A percentile compares a stretch with the other conserved stretches of the same genome.
phyloP scores from a whole-genome alignment of 208 protist species.

The Crithidia sp. region DNA sequence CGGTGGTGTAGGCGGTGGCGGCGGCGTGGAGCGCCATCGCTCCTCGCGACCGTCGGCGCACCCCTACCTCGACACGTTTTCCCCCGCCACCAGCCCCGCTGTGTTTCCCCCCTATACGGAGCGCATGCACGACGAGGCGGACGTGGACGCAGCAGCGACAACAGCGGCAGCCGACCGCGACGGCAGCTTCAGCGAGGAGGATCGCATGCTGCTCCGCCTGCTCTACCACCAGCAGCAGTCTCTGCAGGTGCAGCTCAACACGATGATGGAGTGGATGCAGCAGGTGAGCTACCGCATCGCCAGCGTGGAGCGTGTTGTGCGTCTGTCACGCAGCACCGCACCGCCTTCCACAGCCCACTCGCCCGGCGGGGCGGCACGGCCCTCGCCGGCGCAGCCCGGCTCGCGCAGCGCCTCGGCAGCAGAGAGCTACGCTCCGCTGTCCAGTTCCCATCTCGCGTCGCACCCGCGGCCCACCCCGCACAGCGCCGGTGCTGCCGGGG shows the following conservation, averaged over 20 bases:
- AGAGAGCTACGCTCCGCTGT: constrained; percentile 12
- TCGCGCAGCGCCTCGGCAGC: constrained; percentile 13
- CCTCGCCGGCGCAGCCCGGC: constrained; percentile 1
- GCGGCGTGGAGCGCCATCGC: constrained; percentile 9
- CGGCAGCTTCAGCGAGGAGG: constrained; percentile 55
- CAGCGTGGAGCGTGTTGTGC: constrained; percentile 23
- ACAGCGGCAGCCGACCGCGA: background rate
- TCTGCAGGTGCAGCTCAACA: constrained; percentile 83
- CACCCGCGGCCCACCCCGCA: background rate
- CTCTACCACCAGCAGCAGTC: constrained; percentile 87
- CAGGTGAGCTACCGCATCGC: constrained; percentile 51
- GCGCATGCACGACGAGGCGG: background rate
- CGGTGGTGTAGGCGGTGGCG: constrained; percentile 8
- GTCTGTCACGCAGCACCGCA: constrained; percentile 15
- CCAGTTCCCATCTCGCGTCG: background rate
- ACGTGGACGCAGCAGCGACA: background rate
- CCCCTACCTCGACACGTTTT: constrained; percentile 22
- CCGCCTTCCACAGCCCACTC: background rate
- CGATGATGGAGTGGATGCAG: constrained; percentile 71
- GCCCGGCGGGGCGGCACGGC: background rate
- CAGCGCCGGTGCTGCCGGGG: too few relatives aligned
- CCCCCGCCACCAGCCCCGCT: background rate
- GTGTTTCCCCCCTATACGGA: constrained; percentile 8
- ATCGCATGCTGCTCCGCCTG: constrained; percentile 77
- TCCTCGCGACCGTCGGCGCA: constrained; percentile 2